Base-by-base conservation (phyloP, 2,329 filamentous ascomycete genomes). In the Chalara sp. region DNA sequence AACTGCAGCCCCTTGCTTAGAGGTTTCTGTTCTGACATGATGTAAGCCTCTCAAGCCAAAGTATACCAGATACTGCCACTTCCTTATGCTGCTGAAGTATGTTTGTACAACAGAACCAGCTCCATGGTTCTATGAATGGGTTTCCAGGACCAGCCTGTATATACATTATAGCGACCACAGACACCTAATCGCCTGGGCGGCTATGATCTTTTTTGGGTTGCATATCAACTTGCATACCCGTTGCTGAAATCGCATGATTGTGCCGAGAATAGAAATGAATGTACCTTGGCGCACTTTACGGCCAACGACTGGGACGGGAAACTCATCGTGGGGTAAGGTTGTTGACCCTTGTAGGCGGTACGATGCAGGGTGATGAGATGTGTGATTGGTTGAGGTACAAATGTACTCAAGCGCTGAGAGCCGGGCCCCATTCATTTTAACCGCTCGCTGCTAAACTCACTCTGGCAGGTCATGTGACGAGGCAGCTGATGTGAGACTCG, bases 1-100 rank as follows among this genome's bases (percentile, higher is more conserved):
- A 67, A 53, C 49, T 59, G 60, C 42, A 67, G 47, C 13, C 62
- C 62, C 55, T 59, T 59, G 46, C 59, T 65, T 40, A 55, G 49
- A 32, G 62, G 55, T 49, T 59, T 63, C 28, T 44, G 51, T 29
- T 58, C 54, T 35, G 57, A 49, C 62, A 21, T 21, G 21, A 21
- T 21, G 21, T 21, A 21, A 21, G 3, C 21, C 21, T 21, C 21
- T 21, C 21, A 21, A 21, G 21, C 21, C 21, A 21, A 21, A 21
- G 21, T 21, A 21, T 21, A n/a, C 41, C 41, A 11, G 30, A 8
- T 21, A 21, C 21, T 21, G 21, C 21, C 21, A 21, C 21, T 21
- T 21, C 21, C 21, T 21, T 21, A 21, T 21, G 2, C 21, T 21
- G 21, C 21, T 21, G 21, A 21, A 21, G 21, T 21, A 21, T 21